Percentiles rank a stretch among this genome's conserved stretches.
Evolutionary conservation across 768 basidiomycete species (phyloP).

Genomic region (Daedalea quercina): DNA sequence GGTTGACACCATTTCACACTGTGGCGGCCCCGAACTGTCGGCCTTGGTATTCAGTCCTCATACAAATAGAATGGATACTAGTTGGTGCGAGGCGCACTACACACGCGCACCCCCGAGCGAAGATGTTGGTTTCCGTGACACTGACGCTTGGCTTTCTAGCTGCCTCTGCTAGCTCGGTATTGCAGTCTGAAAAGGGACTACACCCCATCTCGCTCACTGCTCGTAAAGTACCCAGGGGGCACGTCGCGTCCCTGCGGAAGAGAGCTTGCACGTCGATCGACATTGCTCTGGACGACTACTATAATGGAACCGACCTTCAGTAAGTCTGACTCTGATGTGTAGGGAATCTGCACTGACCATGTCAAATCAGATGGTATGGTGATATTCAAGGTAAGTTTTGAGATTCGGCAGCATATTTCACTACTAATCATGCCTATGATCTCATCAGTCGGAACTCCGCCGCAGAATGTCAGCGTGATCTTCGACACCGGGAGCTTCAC

Average conservation of each 20-base stretch:
- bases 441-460: constrained; percentile 41
- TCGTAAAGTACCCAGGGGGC: constrained; percentile 12
- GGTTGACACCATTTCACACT: no score
- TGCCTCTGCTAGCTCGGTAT: no score
- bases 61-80: no score
- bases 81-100: no score
- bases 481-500: constrained; percentile 51
- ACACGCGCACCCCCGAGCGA: no score
- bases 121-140: no score
- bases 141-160: no score
- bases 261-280: constrained; percentile 12
- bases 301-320: constrained; percentile 52
- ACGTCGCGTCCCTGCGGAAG: constrained; percentile 8
- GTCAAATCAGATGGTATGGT: constrained; percentile 50
- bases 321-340: constrained; percentile 20
- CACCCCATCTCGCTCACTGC: constrained; percentile 12
- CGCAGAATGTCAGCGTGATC: constrained; percentile 40
- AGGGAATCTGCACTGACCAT: constrained; percentile 11
- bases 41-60: no score
- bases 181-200: no score
- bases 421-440: constrained; percentile 21
- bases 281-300: constrained; percentile 45
- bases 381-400: constrained; percentile 28
- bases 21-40: no score
- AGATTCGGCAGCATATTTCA: neutral